Conservation (phyloP, 192 early-diverging fungal species). For the Rhizophagus clarus region DNA sequence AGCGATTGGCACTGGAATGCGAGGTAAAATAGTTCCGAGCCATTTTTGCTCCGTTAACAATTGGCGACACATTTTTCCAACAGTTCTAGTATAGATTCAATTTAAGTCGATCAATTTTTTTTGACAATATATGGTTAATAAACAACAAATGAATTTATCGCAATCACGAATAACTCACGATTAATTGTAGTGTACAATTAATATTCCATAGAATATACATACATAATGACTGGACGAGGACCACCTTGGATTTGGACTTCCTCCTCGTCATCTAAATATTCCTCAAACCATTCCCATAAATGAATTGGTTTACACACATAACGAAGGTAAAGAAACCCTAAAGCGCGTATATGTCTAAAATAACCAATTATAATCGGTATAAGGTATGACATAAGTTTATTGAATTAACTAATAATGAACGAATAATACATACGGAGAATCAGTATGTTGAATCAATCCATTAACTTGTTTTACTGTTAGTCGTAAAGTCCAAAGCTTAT, state of each 20-base stretch:
- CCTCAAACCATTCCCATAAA: conserved; percentile 80
- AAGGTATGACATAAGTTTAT: background rate
- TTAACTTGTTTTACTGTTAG: conserved; percentile 79
- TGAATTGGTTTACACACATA: conserved; percentile 77
- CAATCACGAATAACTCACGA: conserved; percentile 18
- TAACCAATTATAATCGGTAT: background rate
- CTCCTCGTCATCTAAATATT: conserved; percentile 80
- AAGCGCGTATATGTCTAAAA: conserved; percentile 70
- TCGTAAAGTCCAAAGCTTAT: conserved; percentile 80
- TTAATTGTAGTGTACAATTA: conserved; percentile 17
- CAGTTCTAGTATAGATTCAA: conserved; percentile 54
- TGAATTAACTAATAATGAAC: background rate
- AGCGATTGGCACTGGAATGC: conserved; percentile 82
- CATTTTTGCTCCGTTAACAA: conserved; percentile 78
- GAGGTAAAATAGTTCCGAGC: conserved; percentile 76
- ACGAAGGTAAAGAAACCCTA: conserved; percentile 81
- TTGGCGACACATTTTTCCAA: conserved; percentile 67
- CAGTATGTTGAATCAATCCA: conserved; percentile 70
- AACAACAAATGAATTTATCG: background rate
- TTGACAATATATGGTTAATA: background rate
- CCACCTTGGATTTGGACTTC: conserved; percentile 63
- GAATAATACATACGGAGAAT: conserved; percentile 66
- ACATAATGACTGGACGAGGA: conserved; percentile 49
- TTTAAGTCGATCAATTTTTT: background rate
- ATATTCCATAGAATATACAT: conserved; percentile 26